These are phyloP conservation scores for Fragosphaeria purpurea DNA, from an alignment of 2,329 filamentous ascomycete species.

Conservation along the genomic window DNA sequence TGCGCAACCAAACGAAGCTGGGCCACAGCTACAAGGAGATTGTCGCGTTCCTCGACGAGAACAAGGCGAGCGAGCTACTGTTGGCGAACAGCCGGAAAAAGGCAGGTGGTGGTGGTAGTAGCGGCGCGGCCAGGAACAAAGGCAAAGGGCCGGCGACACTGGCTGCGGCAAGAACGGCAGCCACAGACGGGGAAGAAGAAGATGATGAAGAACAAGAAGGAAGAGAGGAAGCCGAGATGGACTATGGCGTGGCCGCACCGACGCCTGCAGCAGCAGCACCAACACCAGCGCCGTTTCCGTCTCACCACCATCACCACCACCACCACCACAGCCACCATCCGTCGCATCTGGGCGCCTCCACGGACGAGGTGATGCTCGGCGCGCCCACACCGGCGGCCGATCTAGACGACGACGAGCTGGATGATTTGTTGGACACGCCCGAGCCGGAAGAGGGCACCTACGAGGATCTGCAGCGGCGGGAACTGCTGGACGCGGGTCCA, in stretches of 20 bases:
- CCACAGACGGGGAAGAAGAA: no score
- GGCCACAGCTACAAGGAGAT: slow-evolving; percentile 82
- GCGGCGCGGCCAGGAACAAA: slow-evolving; percentile 27
- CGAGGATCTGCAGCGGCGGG: slow-evolving; percentile 46
- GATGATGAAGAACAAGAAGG: no score
- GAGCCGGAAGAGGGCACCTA: slow-evolving; percentile 49
- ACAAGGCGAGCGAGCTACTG: slow-evolving; percentile 40
- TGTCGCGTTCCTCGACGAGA: slow-evolving; percentile 66
- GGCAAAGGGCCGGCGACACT: slow-evolving; percentile 15
- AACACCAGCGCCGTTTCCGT: not conserved
- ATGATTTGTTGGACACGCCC: slow-evolving; percentile 33
- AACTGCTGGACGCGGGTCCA: slow-evolving; percentile 40
- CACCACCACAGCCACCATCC: not conserved
- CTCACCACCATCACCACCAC: not conserved
- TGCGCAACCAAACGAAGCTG: slow-evolving; percentile 69
- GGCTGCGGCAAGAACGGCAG: no score
- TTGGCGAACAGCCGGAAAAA: slow-evolving; percentile 27
- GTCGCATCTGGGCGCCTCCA: not conserved
- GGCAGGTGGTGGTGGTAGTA: slow-evolving; percentile 18
- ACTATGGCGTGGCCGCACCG: not conserved
- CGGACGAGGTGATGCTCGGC: slow-evolving; percentile 9
- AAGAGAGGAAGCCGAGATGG: not conserved
- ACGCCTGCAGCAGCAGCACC: not conserved
- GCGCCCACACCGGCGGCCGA: slow-evolving; percentile 13
- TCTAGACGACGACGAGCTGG: slow-evolving; percentile 14